Evolutionary conservation across 2,329 filamentous ascomycete species (phyloP), one percentile per base, ranked within the genome.

Genomic region (Plenodomus tracheiphilus): DNA sequence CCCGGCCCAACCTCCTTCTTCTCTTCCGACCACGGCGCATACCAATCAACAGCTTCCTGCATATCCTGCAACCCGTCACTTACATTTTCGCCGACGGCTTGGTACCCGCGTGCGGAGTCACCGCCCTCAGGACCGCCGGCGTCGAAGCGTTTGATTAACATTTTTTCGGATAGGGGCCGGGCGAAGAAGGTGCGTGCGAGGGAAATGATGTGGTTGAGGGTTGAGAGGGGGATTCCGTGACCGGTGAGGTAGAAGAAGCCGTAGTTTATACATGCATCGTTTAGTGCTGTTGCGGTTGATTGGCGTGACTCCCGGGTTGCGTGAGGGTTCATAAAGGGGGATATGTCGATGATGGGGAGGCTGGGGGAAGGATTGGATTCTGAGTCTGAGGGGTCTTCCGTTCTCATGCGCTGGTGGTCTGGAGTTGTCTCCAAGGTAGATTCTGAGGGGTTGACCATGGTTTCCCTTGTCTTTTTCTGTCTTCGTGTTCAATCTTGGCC

Each of bases 241-340:
- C 70, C 70, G 28, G 62, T 72, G 2, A 76, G 68, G 52, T 76
- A 75, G 59, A 77, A 75, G 62, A 76, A 77, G 46, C 74, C 74
- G 43, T 72, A 73, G 38, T 66, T 56, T 15, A 55, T 54, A 56
- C 74, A 76, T 3, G 74, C 74, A 18, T 50, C 36, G 42, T 69
- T 64, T 35, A 74, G 67, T 25, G 71, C 65, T 6, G 53, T 43
- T 2, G 71, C 62, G 10, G 63, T 70, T 39, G 61, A 53, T 21
- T 56, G 22, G 43, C 62, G 60, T 9, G 59, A 42, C 17, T 55
- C 32, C 1, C 41, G n/a, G 3, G 64, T 28, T 1, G 62, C 57
- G 3, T 22, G 2, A 0, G 67, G 45, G 20, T 60, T 41, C 11
- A 75, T 55, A 51, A 72, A 77, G 4, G 73, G 50, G 1, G 73